Evolutionary conservation across 495 filamentous ascomycete species (phyloP).

Genomic region (Xylaria venustula): DNA sequence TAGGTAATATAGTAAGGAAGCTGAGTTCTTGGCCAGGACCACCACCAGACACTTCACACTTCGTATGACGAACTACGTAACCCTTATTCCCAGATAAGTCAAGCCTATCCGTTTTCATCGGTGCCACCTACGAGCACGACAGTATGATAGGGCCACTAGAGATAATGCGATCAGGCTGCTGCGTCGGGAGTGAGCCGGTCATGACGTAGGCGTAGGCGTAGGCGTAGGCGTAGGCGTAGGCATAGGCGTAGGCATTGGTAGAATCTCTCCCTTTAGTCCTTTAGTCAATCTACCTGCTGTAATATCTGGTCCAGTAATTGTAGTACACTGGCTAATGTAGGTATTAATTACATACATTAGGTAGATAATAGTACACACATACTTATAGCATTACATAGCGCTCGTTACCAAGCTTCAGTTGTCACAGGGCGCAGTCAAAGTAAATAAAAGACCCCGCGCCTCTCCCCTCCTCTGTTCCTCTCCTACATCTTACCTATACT

Average conservation of each 20-base stretch:
- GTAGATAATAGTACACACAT: too few species aligned
- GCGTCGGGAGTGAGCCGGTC: not conserved
- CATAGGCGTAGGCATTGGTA: too few species aligned
- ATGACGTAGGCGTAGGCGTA: slow-evolving; percentile 13
- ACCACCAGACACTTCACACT: not conserved
- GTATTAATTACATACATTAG: too few species aligned
- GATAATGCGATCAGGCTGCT: not conserved
- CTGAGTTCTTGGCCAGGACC: not conserved
- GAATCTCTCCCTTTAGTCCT: too few species aligned
- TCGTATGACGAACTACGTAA: slow-evolving; percentile 7
- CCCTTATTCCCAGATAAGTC: not conserved
- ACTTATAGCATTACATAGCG: not conserved
- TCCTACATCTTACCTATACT: not conserved
- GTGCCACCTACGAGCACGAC: not conserved
- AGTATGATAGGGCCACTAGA: not conserved
- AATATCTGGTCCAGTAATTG: too few species aligned
- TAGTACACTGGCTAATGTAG: too few species aligned
- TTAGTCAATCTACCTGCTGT: too few species aligned
- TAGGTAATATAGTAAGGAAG: not conserved
- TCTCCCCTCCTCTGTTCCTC: not conserved
- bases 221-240: not conserved
- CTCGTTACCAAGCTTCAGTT: not conserved
- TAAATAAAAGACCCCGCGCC: slow-evolving; percentile 10
- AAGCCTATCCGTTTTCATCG: not conserved
- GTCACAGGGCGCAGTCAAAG: not conserved